Percentiles rank a stretch among this genome's conserved stretches.
These are phyloP conservation scores for Saccharomycopsis amapae DNA, from an alignment of 805 yeast genomes.

Conservation along the genomic window DNA sequence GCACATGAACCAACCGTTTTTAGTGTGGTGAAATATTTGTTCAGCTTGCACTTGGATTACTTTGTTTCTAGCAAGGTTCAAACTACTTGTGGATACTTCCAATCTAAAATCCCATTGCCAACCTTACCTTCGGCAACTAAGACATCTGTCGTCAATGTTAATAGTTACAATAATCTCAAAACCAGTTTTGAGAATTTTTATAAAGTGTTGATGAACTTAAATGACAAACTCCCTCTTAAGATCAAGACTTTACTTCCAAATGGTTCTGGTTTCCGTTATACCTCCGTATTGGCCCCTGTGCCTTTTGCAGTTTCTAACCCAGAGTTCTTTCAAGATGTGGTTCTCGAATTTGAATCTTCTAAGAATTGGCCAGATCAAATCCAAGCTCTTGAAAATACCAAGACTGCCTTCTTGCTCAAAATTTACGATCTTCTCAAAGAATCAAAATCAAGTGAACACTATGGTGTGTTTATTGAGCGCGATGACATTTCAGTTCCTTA, in stretches of 20 bases:
- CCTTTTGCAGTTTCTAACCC: constrained; percentile 73
- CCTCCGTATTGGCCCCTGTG: constrained; percentile 72
- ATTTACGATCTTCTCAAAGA: constrained; percentile 41
- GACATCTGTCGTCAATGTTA: constrained; percentile 41
- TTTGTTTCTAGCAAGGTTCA: constrained; percentile 32
- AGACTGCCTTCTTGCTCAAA: constrained; percentile 79
- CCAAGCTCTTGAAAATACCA: constrained; percentile 76
- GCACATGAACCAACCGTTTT: constrained; percentile 55
- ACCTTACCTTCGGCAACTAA: constrained; percentile 49
- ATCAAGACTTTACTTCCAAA: constrained; percentile 68
- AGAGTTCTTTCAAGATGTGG: constrained; percentile 71
- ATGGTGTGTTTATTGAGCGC: constrained; percentile 52
- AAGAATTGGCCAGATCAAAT: constrained; percentile 95
- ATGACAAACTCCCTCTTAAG: constrained; percentile 55
- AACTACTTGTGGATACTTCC: constrained; percentile 39
- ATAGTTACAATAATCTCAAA: constrained; percentile 37
- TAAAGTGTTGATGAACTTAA: constrained; percentile 42
- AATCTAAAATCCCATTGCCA: constrained; percentile 50
- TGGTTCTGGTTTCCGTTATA: constrained; percentile 65
- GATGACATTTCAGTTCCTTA: constrained; percentile 62
- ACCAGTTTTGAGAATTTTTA: constrained; percentile 53
- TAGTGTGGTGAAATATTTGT: constrained; percentile 55
- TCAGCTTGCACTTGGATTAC: constrained; percentile 55
- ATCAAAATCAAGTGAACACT: constrained; percentile 39
- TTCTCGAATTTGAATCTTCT: constrained; percentile 83